A percentile compares a stretch with the other conserved stretches of the same genome.
phyloP scores from a whole-genome alignment of 225 moss, liverwort and hornwort genomes.

The Lunularia cruciata region DNA sequence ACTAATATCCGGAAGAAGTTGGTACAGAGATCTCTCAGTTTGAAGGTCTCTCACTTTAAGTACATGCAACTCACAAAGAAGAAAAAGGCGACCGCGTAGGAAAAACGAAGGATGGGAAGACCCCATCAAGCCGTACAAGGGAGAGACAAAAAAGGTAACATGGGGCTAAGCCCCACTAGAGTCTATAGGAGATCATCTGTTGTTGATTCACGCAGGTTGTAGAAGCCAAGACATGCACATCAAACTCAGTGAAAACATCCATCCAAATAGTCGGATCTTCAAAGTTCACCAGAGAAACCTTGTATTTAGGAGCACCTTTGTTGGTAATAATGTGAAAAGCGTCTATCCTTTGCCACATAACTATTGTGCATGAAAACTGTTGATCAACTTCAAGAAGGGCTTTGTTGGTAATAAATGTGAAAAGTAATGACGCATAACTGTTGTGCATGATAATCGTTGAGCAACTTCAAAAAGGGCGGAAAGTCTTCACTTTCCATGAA shows the following conservation, averaged over 20 bases:
- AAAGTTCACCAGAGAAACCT: slow-evolving; percentile 64
- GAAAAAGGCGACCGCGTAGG: too few species aligned
- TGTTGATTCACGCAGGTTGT: slow-evolving; percentile 57
- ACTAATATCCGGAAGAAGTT: slow-evolving; percentile 77
- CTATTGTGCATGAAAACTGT: slow-evolving; percentile 76
- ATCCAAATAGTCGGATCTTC: slow-evolving; percentile 54
- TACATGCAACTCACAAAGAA: slow-evolving; percentile 75
- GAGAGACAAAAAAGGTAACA: too few species aligned
- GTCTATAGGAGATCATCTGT: slow-evolving; percentile 62
- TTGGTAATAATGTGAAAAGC: slow-evolving; percentile 75
- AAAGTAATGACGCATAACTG: too few species aligned
- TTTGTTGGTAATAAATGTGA: too few species aligned
- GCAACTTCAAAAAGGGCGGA: too few species aligned
- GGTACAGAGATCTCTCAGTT: slow-evolving; percentile 51
- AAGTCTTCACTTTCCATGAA: slow-evolving; percentile 38
- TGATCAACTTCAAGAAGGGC: slow-evolving; percentile 64
- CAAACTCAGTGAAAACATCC: slow-evolving; percentile 69
- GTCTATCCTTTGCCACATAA: slow-evolving; percentile 66
- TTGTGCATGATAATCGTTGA: too few species aligned
- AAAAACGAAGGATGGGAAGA: too few species aligned
- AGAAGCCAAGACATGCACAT: slow-evolving; percentile 61
- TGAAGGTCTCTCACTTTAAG: slow-evolving; percentile 67
- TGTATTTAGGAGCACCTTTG: slow-evolving; percentile 68
- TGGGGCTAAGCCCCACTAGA: too few species aligned
- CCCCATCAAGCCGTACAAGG: too few species aligned